Conservation (phyloP, 108 stramenopile species). For the Licmophora abbreviata region DNA sequence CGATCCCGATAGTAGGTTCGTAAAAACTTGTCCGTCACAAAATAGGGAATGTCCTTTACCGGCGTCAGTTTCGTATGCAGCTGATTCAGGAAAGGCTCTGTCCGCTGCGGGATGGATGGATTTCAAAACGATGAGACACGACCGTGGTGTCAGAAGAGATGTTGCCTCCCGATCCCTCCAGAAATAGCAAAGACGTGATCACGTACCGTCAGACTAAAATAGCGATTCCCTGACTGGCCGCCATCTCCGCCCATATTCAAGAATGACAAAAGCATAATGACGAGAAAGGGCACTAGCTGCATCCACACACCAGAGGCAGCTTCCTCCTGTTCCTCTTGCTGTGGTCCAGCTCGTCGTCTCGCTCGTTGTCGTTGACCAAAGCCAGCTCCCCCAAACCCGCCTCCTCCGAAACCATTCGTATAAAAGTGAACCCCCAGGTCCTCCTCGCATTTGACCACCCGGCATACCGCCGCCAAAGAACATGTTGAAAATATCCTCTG, state of each 20-base stretch:
- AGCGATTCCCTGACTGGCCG: conserved; percentile 35
- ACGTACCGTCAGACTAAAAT: conserved; percentile 79
- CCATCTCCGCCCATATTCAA: conserved; percentile 28
- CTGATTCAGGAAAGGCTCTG: conserved; percentile 60
- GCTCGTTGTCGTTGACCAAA: conserved; percentile 28
- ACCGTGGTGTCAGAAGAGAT: not conserved
- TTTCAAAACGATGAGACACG: not conserved
- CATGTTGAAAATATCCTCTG: conserved; percentile 96
- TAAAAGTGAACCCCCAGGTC: conserved; percentile 42
- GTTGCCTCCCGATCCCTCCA: too few species aligned
- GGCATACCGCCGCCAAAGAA: conserved; percentile 91
- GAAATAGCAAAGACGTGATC: too few species aligned
- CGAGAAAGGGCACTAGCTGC: conserved; percentile 64
- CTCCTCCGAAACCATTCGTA: conserved; percentile 21
- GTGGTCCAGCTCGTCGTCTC: conserved; percentile 9
- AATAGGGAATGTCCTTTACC: conserved; percentile 87
- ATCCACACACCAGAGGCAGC: conserved; percentile 24
- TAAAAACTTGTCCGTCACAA: conserved; percentile 74
- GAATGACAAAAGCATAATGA: conserved; percentile 66
- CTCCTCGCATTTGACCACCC: conserved; percentile 32
- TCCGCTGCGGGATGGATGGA: conserved; percentile 32
- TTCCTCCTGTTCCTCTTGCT: conserved; percentile 24
- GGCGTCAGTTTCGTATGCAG: conserved; percentile 52
- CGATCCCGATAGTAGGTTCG: conserved; percentile 68
- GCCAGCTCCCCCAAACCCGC: conserved; percentile 15